Conservation (phyloP, 352 stramenopile genomes). For the Bremia lactucae region DNA sequence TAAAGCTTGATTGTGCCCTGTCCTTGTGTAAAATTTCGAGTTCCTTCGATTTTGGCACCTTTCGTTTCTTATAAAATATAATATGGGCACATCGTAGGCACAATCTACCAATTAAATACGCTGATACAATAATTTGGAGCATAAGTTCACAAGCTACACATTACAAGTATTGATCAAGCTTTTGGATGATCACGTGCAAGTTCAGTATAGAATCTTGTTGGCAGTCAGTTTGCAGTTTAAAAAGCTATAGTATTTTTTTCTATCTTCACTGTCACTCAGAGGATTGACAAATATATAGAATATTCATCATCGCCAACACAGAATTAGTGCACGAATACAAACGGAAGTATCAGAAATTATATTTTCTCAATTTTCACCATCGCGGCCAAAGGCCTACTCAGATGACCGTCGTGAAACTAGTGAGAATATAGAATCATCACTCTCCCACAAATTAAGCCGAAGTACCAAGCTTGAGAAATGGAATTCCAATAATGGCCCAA, state of each 20-base stretch:
- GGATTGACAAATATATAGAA: constrained; percentile 62
- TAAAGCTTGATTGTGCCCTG: too few species aligned
- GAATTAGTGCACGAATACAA: constrained; percentile 1
- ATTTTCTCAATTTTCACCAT: constrained; percentile 84
- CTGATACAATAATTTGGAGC: too few species aligned
- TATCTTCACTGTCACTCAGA: constrained; percentile 72
- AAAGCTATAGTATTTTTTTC: constrained; percentile 51
- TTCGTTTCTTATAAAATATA: too few species aligned
- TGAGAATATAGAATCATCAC: constrained; percentile 83
- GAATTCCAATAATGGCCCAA: too few species aligned
- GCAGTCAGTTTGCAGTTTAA: constrained; percentile 64
- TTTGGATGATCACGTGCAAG: too few species aligned
- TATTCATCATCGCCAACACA: constrained; percentile 43
- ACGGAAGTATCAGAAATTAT: constrained; percentile 69
- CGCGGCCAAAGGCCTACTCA: constrained; percentile 49
- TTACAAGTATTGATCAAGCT: too few species aligned
- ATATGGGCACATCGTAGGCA: too few species aligned
- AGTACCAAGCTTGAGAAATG: not conserved
- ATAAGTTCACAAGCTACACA: too few species aligned
- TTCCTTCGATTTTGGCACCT: too few species aligned
- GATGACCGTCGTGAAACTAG: constrained; percentile 86
- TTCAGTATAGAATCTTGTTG: constrained; percentile 1
- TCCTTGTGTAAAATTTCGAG: too few species aligned
- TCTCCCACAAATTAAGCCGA: constrained; percentile 31
- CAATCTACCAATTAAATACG: too few species aligned